Percentiles rank a stretch among this genome's conserved stretches.
Evolutionary conservation across 805 yeast genomes (phyloP).

Genomic region (Saturnispora halmiae): DNA sequence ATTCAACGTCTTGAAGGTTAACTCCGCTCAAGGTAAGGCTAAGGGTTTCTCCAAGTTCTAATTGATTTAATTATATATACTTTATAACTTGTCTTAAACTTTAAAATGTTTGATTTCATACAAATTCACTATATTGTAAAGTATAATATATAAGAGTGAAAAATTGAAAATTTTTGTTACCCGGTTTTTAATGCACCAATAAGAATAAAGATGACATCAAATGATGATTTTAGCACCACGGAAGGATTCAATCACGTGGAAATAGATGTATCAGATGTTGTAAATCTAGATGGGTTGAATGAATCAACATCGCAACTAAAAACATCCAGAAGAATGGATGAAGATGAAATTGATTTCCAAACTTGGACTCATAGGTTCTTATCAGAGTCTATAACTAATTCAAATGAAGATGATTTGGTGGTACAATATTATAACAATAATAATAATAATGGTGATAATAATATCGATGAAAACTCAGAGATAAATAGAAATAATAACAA

Average conservation of each 20-base stretch:
- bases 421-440: conserved; percentile 9
- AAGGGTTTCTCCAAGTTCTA: conserved; percentile 97
- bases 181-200: neutral
- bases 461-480: neutral
- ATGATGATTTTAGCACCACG: neutral
- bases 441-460: neutral
- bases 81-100: conserved; percentile 8
- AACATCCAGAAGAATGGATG: conserved; percentile 22
- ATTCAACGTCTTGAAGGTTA: conserved; percentile 97
- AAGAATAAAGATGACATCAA: neutral
- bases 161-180: conserved; percentile 6
- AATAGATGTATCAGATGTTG: conserved; percentile 9
- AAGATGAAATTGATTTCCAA: conserved; percentile 43
- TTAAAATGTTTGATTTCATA: conserved; percentile 5
- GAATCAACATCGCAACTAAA: conserved; percentile 3
- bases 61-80: conserved; percentile 23
- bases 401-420: conserved; percentile 10
- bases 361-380: conserved; percentile 46
- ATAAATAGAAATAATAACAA: neutral
- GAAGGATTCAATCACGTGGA: neutral
- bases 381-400: conserved; percentile 31
- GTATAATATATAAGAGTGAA: neutral
- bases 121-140: too few relatives aligned
- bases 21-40: conserved; percentile 77
- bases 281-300: conserved; percentile 5